phyloP scores from a whole-genome alignment of 805 yeast genomes.

The Starmerella khaoyaiensis region DNA sequence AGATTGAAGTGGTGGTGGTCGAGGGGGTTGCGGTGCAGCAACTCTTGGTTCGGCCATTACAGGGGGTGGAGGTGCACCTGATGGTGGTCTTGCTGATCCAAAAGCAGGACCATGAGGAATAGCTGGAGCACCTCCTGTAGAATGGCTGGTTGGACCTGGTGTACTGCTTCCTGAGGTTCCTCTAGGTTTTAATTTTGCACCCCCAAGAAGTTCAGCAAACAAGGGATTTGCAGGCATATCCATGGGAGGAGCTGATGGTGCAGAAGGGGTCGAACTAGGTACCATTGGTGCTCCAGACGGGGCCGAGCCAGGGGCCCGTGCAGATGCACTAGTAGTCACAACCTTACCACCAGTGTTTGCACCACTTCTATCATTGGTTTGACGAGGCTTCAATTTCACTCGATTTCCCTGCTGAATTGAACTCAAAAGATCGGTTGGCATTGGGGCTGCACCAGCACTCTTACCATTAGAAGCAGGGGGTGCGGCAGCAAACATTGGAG shows the following conservation, averaged over 20 bases:
- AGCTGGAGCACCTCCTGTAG: conserved; percentile 11
- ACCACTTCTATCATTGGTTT: conserved; percentile 53
- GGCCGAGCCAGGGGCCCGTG: conserved; percentile 10
- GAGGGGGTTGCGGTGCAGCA: conserved; percentile 3
- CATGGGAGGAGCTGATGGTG: conserved; percentile 6
- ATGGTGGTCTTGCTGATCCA: conserved; percentile 1
- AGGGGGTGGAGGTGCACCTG: conserved; percentile 4
- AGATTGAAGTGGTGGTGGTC: conserved; percentile 1
- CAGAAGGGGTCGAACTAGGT: conserved; percentile 15
- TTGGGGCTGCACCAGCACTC: conserved; percentile 23
- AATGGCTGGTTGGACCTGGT: conserved; percentile 6
- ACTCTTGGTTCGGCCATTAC: not conserved
- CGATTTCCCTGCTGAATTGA: conserved; percentile 64
- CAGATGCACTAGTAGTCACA: conserved; percentile 21
- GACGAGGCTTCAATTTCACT: conserved; percentile 41
- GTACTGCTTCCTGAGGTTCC: conserved; percentile 3
- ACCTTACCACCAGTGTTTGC: conserved; percentile 37
- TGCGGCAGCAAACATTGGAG: conserved; percentile 24
- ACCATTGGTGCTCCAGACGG: conserved; percentile 11
- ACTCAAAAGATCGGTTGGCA: conserved; percentile 42
- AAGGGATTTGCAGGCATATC: conserved; percentile 19
- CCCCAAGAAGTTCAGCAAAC: conserved; percentile 18
- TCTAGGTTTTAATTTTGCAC: conserved; percentile 14
- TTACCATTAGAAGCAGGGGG: conserved; percentile 24
- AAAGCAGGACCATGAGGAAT: conserved; percentile 9